Base-by-base conservation (phyloP, 2,329 filamentous ascomycete genomes). In the Xylariaceae sp. region DNA sequence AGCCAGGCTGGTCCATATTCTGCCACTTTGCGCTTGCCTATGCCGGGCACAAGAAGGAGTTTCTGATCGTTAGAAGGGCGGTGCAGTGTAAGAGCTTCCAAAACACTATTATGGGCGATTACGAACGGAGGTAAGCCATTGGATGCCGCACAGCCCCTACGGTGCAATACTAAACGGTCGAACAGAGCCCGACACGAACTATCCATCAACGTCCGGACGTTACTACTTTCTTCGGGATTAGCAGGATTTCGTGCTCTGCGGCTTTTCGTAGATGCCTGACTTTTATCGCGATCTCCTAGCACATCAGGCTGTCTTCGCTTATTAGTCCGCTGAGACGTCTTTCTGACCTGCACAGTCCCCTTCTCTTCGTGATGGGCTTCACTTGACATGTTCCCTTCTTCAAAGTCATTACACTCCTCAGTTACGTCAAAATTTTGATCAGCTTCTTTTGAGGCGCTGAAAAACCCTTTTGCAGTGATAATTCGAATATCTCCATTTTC, bases 1-100 rank as follows among this genome's bases (percentile, higher is more conserved):
- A 56, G 29, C 56, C 56, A 58, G 9, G 48, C 32, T 1, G 46
- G 8, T 2, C 55, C 55, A 13, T 53, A 53, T 11, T 56, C 10
- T 10, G 16, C 33, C 16, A 29, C 35, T 36, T 58, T 58, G 9
- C 2, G 6, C 8, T 43, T 50, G 4, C 56, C 44, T 13, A 58
- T 11, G 8, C 56, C 53, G 2, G 29, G 33, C 1, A 58, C 40
- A 7, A 16, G 29, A 10, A 58, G 41, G 13, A 58, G 26, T 16
- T 56, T 48, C 15, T 35, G 15, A 11, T 50, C 21, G 20, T 45
- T 58, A 6, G 44, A 39, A n/a, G 56, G 56, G 8, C 48, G 56
- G 4, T 35, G n/a, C 8, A 39, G n/a, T 5, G 56, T 13, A 3
- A 56, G 10, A 3, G 27, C 35, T 35, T 50, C 6, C 16, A 58